Base-by-base conservation (phyloP, 352 stramenopile species). In the Phytopythium cucurbitacearum region DNA sequence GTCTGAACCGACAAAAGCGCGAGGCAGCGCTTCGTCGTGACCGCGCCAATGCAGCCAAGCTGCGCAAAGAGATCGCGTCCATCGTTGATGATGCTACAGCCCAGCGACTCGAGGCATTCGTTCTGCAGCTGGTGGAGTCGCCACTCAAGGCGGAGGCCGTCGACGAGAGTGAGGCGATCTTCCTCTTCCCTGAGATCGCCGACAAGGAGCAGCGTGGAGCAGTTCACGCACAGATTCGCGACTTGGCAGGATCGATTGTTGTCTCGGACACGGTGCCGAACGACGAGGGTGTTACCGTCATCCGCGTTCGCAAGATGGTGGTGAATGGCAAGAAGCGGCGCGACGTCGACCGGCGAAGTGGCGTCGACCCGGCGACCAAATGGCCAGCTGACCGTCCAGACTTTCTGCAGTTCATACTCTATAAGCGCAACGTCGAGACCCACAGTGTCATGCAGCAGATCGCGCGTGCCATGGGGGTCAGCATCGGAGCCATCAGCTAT, bases 401-500 rank as follows among this genome's bases (percentile, higher is more conserved):
- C 48, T 98, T 89, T 66, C 67, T 98, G 36, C 77, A 88, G 57
- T 98, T 99, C 73, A 87, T 98, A 28, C 64, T 99, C 3, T 98
- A 98, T 81, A 98, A 98, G 62, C 91, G 97, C 68, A 99, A 99
- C 76, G 90, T 93, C 63, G 96, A 99, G 60, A 98, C 94, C 10
- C 81, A 87, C 15, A 91, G 77, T 13, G 75, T 89, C 28, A 83
- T 96, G 64, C 75, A 83, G 45, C 85, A 94, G 58, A 52, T 97
- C 10, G 76, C 74, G 33, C 86, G 86, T n/a, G 67, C 76, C 10
- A 67, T 95, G 57, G 76, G 83, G 16, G 50, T 89, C 33, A 89
- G 77, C 46, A 66, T 82, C 10, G 80, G 82, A 36, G 58, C 72
- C 16, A 91, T 98, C 52, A 86, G 77, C 43, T 98, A 96, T 69